Percentiles rank a stretch among this genome's conserved stretches.
These are phyloP conservation scores for Lachancea nothofagi DNA, from an alignment of 805 yeast genomes.

Conservation along the genomic window DNA sequence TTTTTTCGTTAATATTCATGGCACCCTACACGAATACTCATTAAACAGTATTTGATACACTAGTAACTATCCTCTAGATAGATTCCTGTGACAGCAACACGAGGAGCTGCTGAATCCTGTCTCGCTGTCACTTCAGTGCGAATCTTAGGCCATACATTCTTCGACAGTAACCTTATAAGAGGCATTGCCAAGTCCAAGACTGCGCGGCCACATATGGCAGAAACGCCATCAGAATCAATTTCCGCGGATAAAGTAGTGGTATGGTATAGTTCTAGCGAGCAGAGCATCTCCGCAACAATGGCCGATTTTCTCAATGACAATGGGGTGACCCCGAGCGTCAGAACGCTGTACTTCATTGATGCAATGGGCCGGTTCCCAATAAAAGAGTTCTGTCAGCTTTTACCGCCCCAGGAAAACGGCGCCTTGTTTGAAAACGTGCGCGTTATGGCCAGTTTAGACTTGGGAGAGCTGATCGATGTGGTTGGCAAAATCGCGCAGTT, in stretches of 20 bases:
- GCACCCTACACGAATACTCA: too few relatives aligned
- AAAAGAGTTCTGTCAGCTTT: constrained; percentile 17
- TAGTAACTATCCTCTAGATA: too few relatives aligned
- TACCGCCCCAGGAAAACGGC: constrained; percentile 16
- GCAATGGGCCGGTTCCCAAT: constrained; percentile 31
- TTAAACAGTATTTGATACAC: too few relatives aligned
- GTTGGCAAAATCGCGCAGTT: constrained; percentile 15
- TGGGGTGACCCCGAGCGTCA: not conserved
- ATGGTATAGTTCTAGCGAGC: constrained; percentile 5
- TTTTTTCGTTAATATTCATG: too few relatives aligned
- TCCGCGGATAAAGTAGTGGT: constrained; percentile 1
- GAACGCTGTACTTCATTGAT: constrained; percentile 26
- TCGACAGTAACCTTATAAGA: too few relatives aligned
- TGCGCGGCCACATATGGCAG: not conserved
- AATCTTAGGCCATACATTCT: too few relatives aligned
- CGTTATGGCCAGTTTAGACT: constrained; percentile 25
- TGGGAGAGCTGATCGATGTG: constrained; percentile 20
- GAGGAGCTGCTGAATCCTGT: too few relatives aligned
- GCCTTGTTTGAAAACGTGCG: constrained; percentile 25
- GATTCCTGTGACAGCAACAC: too few relatives aligned
- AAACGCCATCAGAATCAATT: not conserved
- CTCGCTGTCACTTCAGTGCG: too few relatives aligned
- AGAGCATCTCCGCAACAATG: constrained; percentile 2
- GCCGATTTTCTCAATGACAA: constrained; percentile 1
- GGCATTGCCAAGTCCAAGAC: too few relatives aligned